phyloP scores from a whole-genome alignment of 1,284 basidiomycete species.

The Cryptococcus maquisensis region DNA sequence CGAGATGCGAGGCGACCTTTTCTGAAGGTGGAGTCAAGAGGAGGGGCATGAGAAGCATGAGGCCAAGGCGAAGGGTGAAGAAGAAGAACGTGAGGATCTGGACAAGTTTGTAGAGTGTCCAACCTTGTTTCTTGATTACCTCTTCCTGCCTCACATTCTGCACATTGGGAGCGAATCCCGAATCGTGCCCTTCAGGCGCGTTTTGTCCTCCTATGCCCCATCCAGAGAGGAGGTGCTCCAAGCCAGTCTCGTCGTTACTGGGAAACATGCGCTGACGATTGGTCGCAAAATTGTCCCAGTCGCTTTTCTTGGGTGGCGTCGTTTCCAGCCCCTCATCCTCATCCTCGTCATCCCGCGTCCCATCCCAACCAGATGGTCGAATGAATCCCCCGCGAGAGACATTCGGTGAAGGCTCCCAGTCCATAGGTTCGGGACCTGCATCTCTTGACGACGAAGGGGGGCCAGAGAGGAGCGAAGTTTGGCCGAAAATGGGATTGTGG shows the following conservation, averaged over 20 bases:
- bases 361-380: neutral
- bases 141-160: neutral
- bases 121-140: neutral
- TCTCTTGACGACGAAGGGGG: neutral
- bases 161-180: neutral
- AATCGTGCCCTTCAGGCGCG: too few species aligned
- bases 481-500: slow-evolving; percentile 34
- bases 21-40: too few species aligned
- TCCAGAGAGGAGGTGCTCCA: slow-evolving; percentile 36
- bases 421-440: slow-evolving; percentile 25
- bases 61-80: neutral
- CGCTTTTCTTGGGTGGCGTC: slow-evolving; percentile 1
- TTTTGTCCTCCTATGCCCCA: slow-evolving; percentile 29
- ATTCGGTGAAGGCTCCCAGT: slow-evolving; percentile 38
- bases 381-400: slow-evolving; percentile 10
- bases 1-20: too few species aligned
- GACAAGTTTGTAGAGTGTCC: neutral
- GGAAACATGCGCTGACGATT: slow-evolving; percentile 42
- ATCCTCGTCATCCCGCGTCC: slow-evolving; percentile 11
- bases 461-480: slow-evolving; percentile 19
- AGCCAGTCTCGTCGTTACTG: slow-evolving; percentile 35
- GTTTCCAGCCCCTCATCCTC: neutral
- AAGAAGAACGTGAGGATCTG: neutral
- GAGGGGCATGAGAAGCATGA: too few species aligned
- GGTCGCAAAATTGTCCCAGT: slow-evolving; percentile 40